Evolutionary conservation across 2,329 filamentous ascomycete species (phyloP).

Genomic region (Thielaviopsis euricoi): DNA sequence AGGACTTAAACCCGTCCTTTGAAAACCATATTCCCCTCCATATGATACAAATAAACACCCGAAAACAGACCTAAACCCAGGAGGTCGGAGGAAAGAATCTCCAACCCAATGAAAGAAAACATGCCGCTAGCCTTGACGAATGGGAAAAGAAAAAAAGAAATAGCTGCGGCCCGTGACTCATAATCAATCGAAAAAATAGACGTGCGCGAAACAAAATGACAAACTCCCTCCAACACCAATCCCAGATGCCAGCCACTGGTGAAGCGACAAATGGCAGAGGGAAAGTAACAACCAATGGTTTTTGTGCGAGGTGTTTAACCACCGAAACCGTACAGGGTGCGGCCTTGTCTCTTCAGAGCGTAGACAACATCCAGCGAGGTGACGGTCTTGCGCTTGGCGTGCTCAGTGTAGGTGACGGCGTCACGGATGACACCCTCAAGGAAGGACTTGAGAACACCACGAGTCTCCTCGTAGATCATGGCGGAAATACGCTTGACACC

Average conservation of each 20-base stretch:
- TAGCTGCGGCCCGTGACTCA: constrained; percentile 13
- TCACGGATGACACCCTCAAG: constrained; percentile 62
- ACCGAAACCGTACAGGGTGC: constrained; percentile 79
- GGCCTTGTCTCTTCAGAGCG: constrained; percentile 51
- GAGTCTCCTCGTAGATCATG: constrained; percentile 72
- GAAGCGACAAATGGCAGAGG: too few relatives aligned
- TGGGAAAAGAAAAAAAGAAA: background rate
- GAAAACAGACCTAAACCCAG: constrained; percentile 26
- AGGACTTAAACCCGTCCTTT: constrained; percentile 15
- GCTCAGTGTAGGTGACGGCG: constrained; percentile 63
- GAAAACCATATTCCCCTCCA: constrained; percentile 22
- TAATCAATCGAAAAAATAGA: constrained; percentile 15
- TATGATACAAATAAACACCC: constrained; percentile 28
- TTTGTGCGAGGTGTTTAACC: constrained; percentile 43
- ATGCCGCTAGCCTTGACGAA: constrained; percentile 6
- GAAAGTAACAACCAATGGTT: too few relatives aligned
- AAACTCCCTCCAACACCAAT: constrained; percentile 11
- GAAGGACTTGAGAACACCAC: constrained; percentile 64
- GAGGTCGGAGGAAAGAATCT: constrained; percentile 11
- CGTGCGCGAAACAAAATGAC: constrained; percentile 12
- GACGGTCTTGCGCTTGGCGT: constrained; percentile 69
- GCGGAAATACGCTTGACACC: constrained; percentile 99
- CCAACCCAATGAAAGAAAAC: constrained; percentile 11
- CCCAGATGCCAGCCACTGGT: background rate
- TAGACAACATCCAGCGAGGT: constrained; percentile 54